Base-by-base conservation (phyloP, 2,329 filamentous ascomycete species). In the Boeremia lycopersici region DNA sequence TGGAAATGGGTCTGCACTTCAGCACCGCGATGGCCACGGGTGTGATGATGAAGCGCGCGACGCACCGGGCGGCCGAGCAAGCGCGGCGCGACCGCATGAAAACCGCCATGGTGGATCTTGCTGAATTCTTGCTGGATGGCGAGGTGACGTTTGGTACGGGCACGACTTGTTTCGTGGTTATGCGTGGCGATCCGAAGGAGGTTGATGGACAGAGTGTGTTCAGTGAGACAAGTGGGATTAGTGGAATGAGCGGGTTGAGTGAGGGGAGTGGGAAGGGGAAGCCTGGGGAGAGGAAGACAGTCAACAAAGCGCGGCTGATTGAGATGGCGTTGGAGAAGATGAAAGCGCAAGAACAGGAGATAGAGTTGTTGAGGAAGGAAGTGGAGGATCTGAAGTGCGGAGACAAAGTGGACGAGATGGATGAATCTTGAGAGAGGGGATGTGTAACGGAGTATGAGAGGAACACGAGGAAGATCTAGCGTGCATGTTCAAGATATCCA, bases 301-400 rank as follows among this genome's bases (percentile, higher is more conserved):
- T 70, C 7, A 70, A 70, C n/a, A 70, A 70, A 36, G 66, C 68
- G 3, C 34, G 66, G 8, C 54, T 70, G 31, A 70, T 70, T 17
- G 68, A 70, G 33, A 69, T 70, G 66, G 68, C 68, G 35, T 36
- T 70, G 4, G 68, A 70, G 55, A 70, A 69, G 63, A 67, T 70
- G 62, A 62, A 55, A 44, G 63, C 64, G 1, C 68, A 69, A 23
- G 68, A 69, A 35, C 60, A 58, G 44, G 68, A 70, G 54, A 70
- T 69, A 40, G 66, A 66, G 48, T 13, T 62, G 49, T 46, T 70
- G 51, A 63, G 59, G 30, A 65, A 63, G 38, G 62, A 65, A 50
- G 19, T 70, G n/a, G 64, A 67, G 42, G 60, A 60, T 26, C 49
- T 65, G 50, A 59, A 58, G 40, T 33, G 47, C 11, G 57, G 42